phyloP scores from a whole-genome alignment of 148 eudicot genomes.

The Oxyria digyna region DNA sequence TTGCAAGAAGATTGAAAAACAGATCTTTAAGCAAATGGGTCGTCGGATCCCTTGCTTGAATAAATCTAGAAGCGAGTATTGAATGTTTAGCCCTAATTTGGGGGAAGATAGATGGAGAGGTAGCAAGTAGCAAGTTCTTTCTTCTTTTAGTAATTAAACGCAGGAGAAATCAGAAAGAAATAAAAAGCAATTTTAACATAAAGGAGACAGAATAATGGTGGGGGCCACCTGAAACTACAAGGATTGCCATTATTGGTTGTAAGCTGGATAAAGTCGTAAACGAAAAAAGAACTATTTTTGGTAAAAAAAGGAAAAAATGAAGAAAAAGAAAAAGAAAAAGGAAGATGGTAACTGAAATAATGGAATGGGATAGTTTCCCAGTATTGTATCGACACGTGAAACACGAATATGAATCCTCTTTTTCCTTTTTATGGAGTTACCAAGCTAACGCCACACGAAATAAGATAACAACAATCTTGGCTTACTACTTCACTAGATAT shows the following conservation, averaged over 20 bases:
- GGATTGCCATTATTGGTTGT: conserved; percentile 8
- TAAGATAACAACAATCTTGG: too few relatives aligned
- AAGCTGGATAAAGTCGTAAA: not conserved
- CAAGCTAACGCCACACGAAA: not conserved
- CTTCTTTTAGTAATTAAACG: conserved; percentile 42
- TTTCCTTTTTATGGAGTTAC: not conserved
- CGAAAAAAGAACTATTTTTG: not conserved
- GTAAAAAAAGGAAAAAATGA: not conserved
- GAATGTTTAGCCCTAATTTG: too few relatives aligned
- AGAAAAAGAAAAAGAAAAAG: not conserved
- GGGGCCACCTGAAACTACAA: too few relatives aligned
- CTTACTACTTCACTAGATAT: too few relatives aligned
- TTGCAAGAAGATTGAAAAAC: too few relatives aligned
- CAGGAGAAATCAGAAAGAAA: conserved; percentile 16
- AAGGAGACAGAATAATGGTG: not conserved
- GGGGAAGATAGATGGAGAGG: too few relatives aligned
- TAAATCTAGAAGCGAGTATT: too few relatives aligned
- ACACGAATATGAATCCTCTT: not conserved
- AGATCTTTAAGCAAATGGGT: too few relatives aligned
- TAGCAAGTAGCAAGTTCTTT: conserved; percentile 3
- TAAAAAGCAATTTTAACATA: not conserved
- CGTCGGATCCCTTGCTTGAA: too few relatives aligned
- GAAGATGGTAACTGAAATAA: too few relatives aligned
- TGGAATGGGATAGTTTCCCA: not conserved
- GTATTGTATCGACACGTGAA: not conserved